These are phyloP conservation scores for Termitomyces heimii DNA, from an alignment of 768 basidiomycete species.

Conservation along the genomic window DNA sequence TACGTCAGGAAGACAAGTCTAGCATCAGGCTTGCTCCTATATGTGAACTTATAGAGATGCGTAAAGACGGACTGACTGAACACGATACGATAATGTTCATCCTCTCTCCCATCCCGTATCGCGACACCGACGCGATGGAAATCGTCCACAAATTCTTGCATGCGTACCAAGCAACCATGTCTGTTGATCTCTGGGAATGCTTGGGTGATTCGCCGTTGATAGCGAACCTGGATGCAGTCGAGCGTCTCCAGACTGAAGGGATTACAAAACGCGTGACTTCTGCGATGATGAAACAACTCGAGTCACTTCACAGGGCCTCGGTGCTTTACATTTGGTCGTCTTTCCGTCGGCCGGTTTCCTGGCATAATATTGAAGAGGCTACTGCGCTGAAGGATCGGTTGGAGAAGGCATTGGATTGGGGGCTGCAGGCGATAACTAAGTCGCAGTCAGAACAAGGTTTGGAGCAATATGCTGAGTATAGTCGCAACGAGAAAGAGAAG, in stretches of 20 bases:
- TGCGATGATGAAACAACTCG: slow-evolving; percentile 34
- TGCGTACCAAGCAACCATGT: slow-evolving; percentile 32
- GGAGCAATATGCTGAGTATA: not conserved
- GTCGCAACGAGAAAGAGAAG: not conserved
- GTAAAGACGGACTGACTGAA: slow-evolving; percentile 30
- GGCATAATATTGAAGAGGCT: slow-evolving; percentile 48
- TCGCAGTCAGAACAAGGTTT: not conserved
- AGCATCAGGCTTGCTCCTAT: slow-evolving; percentile 16
- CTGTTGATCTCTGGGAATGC: slow-evolving; percentile 35
- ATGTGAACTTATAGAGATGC: slow-evolving; percentile 38
- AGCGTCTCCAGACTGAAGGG: slow-evolving; percentile 23
- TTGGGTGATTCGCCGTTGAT: slow-evolving; percentile 33
- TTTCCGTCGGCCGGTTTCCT: slow-evolving; percentile 64
- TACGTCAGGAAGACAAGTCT: slow-evolving; percentile 26
- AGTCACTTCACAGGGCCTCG: slow-evolving; percentile 70
- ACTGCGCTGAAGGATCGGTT: slow-evolving; percentile 49
- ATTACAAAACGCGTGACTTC: slow-evolving; percentile 3
- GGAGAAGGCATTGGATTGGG: slow-evolving; percentile 66
- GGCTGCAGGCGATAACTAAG: slow-evolving; percentile 36
- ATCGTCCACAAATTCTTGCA: slow-evolving; percentile 34
- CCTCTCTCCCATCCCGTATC: slow-evolving; percentile 50
- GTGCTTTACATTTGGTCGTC: slow-evolving; percentile 84
- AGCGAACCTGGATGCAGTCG: slow-evolving; percentile 33
- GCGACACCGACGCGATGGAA: slow-evolving; percentile 27
- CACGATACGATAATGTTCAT: slow-evolving; percentile 39